Conservation (phyloP, 352 stramenopile genomes). For the Globisporangium sylvaticum region DNA sequence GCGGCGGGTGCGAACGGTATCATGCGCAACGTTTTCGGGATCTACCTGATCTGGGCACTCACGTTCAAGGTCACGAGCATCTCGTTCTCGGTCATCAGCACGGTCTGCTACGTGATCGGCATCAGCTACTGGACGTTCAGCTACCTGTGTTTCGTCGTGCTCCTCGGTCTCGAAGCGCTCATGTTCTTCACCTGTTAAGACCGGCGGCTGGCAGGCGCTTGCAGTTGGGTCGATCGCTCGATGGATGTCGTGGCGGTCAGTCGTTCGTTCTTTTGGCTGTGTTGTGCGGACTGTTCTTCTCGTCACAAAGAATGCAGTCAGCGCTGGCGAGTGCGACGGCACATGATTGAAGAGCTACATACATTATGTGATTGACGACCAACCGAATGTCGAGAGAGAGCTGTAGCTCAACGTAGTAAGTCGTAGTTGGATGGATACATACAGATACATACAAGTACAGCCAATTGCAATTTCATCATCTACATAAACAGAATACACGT, state of each 20-base stretch:
- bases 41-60: constrained; percentile 70
- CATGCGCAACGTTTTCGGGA: constrained; percentile 54
- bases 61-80: constrained; percentile 60
- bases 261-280: neutral
- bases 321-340: neutral
- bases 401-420: neutral
- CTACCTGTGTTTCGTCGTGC: constrained; percentile 45
- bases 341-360: neutral
- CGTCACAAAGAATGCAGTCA: constrained; percentile 6
- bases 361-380: no score
- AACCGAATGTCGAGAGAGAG: neutral
- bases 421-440: constrained; percentile 1
- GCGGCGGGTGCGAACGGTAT: constrained; percentile 47
- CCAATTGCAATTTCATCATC: neutral
- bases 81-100: constrained; percentile 32
- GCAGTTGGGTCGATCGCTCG: neutral
- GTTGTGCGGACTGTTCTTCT: neutral
- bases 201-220: neutral
- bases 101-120: constrained; percentile 39
- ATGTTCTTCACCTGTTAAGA: constrained; percentile 80
- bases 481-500: neutral
- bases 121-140: constrained; percentile 67
- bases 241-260: neutral
- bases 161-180: constrained; percentile 50
- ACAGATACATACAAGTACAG: neutral